Base-by-base conservation (phyloP, 1,139 yeast species). In the Yamadazyma triangularis region DNA sequence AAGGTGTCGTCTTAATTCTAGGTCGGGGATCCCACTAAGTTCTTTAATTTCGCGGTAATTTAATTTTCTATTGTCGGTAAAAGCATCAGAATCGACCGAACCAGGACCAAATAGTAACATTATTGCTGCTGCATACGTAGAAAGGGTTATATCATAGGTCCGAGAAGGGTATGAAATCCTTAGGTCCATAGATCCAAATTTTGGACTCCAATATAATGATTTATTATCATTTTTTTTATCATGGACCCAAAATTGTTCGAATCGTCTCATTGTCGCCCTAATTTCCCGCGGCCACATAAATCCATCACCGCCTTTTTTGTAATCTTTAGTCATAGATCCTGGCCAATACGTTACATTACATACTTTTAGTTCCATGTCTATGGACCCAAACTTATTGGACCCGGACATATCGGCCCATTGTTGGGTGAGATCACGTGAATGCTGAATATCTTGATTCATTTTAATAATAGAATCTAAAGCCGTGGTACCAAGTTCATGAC, bases 381-480 rank as follows among this genome's bases (percentile, higher is more conserved):
- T 68, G 9, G 74, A 54, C 14, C 71, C 81, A 6, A 53, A 44
- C 8, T 18, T 9, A 9, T 6, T 18, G 9, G 8, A 6, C 9
- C 9, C 20, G 20, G 20, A 7, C 6, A 6, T 9, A 9, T 18
- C 20, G 6, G 8, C 20, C 20, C 20, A 18, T 9, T 9, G 20
- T 9, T 9, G 6, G 23, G 83, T 73, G 13, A 78, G 54, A 26
- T 79, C 88, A 32, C 66, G 66, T 1, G 94, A 83, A 38, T 73
- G 64, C 40, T 75, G 75, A 41, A 89, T 79, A 51, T 91, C 97
- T 44, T 77, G 74, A 47, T 88, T 79, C 98, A 91, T 91, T 31
- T 87, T 88, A 49, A 87, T 91, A 26, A 89, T 70, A 47, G 83
- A 84, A 3, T 84, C 74, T 3, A 95, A 78, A 34, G 86, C 84